These are phyloP conservation scores for Scheffersomyces cryptocercus DNA, from an alignment of 1,139 yeast genomes.

Conservation along the genomic window DNA sequence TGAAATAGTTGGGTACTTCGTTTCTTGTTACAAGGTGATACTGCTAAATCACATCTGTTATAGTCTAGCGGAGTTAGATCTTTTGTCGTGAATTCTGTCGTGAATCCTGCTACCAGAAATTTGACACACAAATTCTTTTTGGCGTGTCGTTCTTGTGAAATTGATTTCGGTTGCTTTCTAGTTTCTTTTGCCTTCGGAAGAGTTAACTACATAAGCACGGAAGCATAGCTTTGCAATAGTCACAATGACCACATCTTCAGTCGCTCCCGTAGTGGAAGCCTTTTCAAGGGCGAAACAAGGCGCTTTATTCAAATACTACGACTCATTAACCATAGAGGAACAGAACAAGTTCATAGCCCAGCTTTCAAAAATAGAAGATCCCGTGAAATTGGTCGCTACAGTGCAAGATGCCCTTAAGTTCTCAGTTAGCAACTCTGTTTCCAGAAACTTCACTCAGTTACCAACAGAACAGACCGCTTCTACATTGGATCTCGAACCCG, in stretches of 20 bases:
- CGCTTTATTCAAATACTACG: conserved; percentile 45
- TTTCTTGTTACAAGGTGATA: too few relatives aligned
- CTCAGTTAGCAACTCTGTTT: conserved; percentile 33
- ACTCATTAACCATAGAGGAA: conserved; percentile 29
- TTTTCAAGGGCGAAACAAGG: conserved; percentile 52
- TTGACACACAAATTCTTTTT: too few relatives aligned
- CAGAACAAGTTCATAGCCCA: conserved; percentile 36
- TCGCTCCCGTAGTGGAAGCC: conserved; percentile 33
- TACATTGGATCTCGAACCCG: conserved; percentile 38
- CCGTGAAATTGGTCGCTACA: conserved; percentile 39
- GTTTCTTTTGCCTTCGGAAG: too few relatives aligned
- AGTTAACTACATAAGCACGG: too few relatives aligned
- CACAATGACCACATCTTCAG: conserved; percentile 12
- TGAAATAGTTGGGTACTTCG: too few relatives aligned
- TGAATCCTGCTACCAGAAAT: too few relatives aligned
- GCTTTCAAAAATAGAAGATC: conserved; percentile 42
- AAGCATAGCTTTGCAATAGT: not conserved
- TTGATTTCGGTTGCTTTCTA: too few relatives aligned
- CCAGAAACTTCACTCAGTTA: conserved; percentile 49
- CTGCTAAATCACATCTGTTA: too few relatives aligned
- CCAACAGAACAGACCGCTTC: conserved; percentile 54
- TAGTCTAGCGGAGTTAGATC: too few relatives aligned
- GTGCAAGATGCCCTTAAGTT: conserved; percentile 49
- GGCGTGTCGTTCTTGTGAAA: too few relatives aligned
- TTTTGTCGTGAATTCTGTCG: too few relatives aligned